phyloP scores from a whole-genome alignment of 2,329 filamentous ascomycete genomes.

The Emmonsia crescens region DNA sequence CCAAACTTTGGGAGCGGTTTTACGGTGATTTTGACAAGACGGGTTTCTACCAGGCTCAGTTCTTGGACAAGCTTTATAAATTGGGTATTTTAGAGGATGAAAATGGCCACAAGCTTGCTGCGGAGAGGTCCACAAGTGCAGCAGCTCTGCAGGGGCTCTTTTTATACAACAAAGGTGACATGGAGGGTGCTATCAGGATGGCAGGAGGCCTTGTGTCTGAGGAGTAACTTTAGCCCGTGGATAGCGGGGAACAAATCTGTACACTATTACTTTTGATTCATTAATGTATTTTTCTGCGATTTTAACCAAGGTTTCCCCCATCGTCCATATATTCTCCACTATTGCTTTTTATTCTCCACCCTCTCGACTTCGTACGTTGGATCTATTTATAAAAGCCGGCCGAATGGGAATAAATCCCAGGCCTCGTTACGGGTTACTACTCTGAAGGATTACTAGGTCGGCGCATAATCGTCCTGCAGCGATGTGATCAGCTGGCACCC shows the following conservation, averaged over 20 bases:
- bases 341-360: not conserved
- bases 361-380: not conserved
- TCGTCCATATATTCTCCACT: not conserved
- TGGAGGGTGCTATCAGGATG: slow-evolving; percentile 75
- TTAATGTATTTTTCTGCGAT: not conserved
- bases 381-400: not conserved
- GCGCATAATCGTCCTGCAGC: not conserved
- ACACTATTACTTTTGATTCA: not conserved
- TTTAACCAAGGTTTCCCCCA: not conserved
- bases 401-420: not conserved
- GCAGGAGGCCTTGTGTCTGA: slow-evolving; percentile 41
- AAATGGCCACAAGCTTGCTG: slow-evolving; percentile 36
- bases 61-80: slow-evolving; percentile 58
- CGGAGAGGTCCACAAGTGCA: slow-evolving; percentile 58
- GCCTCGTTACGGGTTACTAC: too few species aligned
- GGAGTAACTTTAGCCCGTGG: not conserved
- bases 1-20: slow-evolving; percentile 85
- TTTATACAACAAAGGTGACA: slow-evolving; percentile 85
- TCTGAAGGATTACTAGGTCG: not conserved
- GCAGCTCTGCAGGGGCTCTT: slow-evolving; percentile 91
- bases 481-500: not conserved
- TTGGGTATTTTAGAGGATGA: slow-evolving; percentile 58
- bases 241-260: not conserved
- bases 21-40: slow-evolving; percentile 69
- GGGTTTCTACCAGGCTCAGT: slow-evolving; percentile 52